phyloP scores from a whole-genome alignment of 805 yeast genomes.

The Hanseniaspora valbyensis region DNA sequence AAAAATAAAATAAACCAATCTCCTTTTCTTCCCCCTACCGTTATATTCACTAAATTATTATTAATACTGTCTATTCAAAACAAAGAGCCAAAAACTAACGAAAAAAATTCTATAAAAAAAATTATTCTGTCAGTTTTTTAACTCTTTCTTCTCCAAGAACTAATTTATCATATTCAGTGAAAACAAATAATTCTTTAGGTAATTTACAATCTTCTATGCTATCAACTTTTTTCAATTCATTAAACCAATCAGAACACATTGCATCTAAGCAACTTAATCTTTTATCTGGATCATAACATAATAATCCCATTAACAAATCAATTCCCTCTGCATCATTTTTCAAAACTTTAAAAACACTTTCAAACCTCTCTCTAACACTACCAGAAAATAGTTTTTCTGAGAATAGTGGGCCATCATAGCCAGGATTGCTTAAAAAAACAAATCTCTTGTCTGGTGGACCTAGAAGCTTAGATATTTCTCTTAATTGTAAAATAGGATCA shows the following conservation, averaged over 20 bases:
- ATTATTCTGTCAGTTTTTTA: background rate
- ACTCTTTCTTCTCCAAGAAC: conserved; percentile 27
- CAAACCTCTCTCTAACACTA: conserved; percentile 44
- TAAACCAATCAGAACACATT: conserved; percentile 30
- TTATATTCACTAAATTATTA: too few species aligned
- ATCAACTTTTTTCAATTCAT: conserved; percentile 53
- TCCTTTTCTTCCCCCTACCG: too few species aligned
- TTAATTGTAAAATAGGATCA: conserved; percentile 74
- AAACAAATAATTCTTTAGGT: conserved; percentile 48
- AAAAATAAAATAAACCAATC: too few species aligned
- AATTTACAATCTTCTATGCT: conserved; percentile 17
- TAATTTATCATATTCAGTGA: conserved; percentile 58
- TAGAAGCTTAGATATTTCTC: conserved; percentile 77
- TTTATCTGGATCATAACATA: conserved; percentile 81
- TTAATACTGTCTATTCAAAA: too few species aligned
- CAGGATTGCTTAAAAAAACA: conserved; percentile 62
- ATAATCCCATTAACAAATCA: conserved; percentile 66
- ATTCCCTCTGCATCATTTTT: conserved; percentile 78
- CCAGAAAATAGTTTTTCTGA: conserved; percentile 53
- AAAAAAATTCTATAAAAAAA: background rate
- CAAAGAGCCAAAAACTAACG: too few species aligned
- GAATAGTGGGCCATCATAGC: conserved; percentile 63
- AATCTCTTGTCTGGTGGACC: conserved; percentile 78
- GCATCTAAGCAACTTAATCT: conserved; percentile 54
- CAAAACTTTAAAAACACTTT: conserved; percentile 46